These are phyloP conservation scores for Fusarium oligoseptatum DNA, from an alignment of 2,329 filamentous ascomycete genomes.

Conservation along the genomic window DNA sequence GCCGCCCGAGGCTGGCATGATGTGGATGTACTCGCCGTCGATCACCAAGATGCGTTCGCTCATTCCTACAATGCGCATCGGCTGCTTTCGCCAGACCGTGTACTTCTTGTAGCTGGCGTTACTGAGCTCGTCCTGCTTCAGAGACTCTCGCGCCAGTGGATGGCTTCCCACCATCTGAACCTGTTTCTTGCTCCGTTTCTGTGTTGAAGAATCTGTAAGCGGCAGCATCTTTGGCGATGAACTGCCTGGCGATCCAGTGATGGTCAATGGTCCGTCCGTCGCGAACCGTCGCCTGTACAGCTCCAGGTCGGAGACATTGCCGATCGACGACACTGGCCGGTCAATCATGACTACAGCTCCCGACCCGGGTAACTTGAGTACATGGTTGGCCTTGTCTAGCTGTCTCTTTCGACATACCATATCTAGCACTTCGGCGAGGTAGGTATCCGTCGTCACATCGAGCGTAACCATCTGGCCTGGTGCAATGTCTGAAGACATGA, in stretches of 20 bases:
- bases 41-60: conserved; percentile 83
- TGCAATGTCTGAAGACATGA: conserved; percentile 75
- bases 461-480: conserved; percentile 81
- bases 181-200: conserved; percentile 66
- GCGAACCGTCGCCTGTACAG: conserved; percentile 81
- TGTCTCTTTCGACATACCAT: conserved; percentile 82
- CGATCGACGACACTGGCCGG: conserved; percentile 82
- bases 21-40: conserved; percentile 88
- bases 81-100: conserved; percentile 84
- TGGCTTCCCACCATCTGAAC: conserved; percentile 69
- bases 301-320: conserved; percentile 80
- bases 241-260: conserved; percentile 76
- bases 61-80: conserved; percentile 82
- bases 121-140: conserved; percentile 70
- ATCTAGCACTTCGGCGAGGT: conserved; percentile 85
- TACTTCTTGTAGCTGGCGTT: conserved; percentile 79
- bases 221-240: conserved; percentile 76
- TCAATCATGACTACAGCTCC: conserved; percentile 82
- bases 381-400: conserved; percentile 82
- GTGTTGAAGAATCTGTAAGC: conserved; percentile 59
- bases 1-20: conserved; percentile 78
- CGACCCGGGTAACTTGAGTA: conserved; percentile 81
- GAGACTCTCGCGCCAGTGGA: conserved; percentile 74
- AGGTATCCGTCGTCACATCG: conserved; percentile 84
- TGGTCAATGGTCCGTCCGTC: conserved; percentile 77